These are phyloP conservation scores for Lepidium sativum DNA, from an alignment of 345 rosid species.

Conservation along the genomic window DNA sequence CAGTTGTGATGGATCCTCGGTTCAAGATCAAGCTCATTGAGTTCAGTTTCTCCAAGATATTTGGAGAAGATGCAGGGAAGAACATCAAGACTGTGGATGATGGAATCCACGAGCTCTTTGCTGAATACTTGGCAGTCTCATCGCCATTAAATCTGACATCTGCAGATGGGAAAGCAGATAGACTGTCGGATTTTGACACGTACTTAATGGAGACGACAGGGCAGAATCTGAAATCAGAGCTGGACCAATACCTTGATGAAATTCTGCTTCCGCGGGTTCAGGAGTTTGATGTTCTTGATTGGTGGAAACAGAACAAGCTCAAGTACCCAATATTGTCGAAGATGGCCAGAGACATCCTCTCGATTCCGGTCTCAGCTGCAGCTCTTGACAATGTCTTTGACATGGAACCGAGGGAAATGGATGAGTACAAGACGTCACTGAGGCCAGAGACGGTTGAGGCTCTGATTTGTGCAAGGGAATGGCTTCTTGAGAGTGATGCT, in stretches of 20 bases:
- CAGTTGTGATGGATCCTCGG: slow-evolving; percentile 96
- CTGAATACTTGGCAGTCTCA: slow-evolving; percentile 66
- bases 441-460: slow-evolving; percentile 90
- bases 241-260: slow-evolving; percentile 86
- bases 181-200: slow-evolving; percentile 69
- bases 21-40: slow-evolving; percentile 95
- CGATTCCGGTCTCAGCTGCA: slow-evolving; percentile 53
- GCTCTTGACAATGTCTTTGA: slow-evolving; percentile 52
- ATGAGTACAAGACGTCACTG: slow-evolving; percentile 57
- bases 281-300: slow-evolving; percentile 72
- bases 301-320: slow-evolving; percentile 90
- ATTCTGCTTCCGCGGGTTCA: slow-evolving; percentile 61
- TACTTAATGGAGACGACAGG: slow-evolving; percentile 72
- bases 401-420: slow-evolving; percentile 46
- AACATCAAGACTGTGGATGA: slow-evolving; percentile 68
- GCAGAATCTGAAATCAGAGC: slow-evolving; percentile 67
- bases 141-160: slow-evolving; percentile 54
- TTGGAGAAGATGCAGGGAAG: slow-evolving; percentile 60
- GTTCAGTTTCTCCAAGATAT: slow-evolving; percentile 83
- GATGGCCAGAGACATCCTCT: slow-evolving; percentile 83
- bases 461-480: slow-evolving; percentile 77
- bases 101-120: slow-evolving; percentile 76
- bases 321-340: slow-evolving; percentile 76
- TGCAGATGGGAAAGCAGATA: slow-evolving; percentile 55
- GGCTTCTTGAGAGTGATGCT: slow-evolving; percentile 46